Base-by-base conservation (phyloP, 2,329 filamentous ascomycete genomes). In the Geoglossum cookeanum region DNA sequence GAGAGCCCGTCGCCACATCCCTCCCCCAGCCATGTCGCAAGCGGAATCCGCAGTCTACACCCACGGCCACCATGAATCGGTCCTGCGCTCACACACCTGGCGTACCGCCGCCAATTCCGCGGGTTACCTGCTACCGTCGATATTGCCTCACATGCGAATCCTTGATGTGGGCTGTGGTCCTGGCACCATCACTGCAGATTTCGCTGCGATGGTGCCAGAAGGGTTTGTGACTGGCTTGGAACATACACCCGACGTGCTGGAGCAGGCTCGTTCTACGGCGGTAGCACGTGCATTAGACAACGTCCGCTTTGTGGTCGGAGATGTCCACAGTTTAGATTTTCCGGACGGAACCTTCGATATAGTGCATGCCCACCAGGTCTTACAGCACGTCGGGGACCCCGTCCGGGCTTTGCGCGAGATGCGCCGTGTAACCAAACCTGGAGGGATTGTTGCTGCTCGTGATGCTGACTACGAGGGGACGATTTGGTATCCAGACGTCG, bases 321-420 rank as follows among this genome's bases (percentile, higher is more conserved):
- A 72, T 67, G 73, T 71, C 5, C 70, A 73, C 59, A 60, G 64
- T 15, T 68, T 76, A 56, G 59, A 67, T 1, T 74, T 70, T 49
- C 60, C 68, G 1, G 74, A 80, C 57, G 69, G 68, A 32, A 64
- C 69, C 2, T 83, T 82, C 60, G 80, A 83, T 61, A 65, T 83
- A n/a, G 78, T 81, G 5, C 75, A 77, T 62, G 74, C 72, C 29
- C 76, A 80, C 62, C 78, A 81, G 63, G 74, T 82, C 3, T 68
- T 83, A 8, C 72, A 75, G 60, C 79, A 83, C 65, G 67, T 82
- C 3, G 65, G 68, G 27, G 70, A 77, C 59, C 78, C 78, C 0
- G 65, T 77, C 0, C 63, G 65, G 1, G 74, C 75, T 2, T 64
- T 81, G 58, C 65, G 67, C 27, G 76, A 79, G 62, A 78, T 82